Evolutionary conservation across 306 rosid species (phyloP).

Genomic region (Echinosophora koreensis): DNA sequence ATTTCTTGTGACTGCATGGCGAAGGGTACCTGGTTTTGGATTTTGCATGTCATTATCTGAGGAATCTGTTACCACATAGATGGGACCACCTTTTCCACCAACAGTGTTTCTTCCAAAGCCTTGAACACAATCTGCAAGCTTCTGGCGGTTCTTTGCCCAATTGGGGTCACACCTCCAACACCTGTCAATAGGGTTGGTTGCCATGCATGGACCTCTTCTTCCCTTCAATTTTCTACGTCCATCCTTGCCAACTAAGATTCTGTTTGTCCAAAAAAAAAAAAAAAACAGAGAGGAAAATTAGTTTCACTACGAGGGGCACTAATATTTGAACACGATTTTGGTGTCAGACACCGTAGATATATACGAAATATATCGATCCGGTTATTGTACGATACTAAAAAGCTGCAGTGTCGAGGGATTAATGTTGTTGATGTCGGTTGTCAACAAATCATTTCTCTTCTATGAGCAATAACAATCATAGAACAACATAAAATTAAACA

Average conservation of each 20-base stretch:
- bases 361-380: too few species aligned
- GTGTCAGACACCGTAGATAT: too few species aligned
- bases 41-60: constrained; percentile 63
- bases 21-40: constrained; percentile 76
- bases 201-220: constrained; percentile 42
- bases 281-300: not conserved
- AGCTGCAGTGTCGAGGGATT: too few species aligned
- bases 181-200: constrained; percentile 83
- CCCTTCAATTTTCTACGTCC: constrained; percentile 56
- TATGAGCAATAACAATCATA: too few species aligned
- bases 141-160: constrained; percentile 74
- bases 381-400: too few species aligned
- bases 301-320: not conserved
- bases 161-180: constrained; percentile 90
- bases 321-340: too few species aligned
- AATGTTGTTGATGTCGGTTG: too few species aligned
- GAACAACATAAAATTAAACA: too few species aligned
- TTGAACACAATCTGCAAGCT: constrained; percentile 62
- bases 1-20: constrained; percentile 71
- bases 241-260: constrained; percentile 29
- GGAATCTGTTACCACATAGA: constrained; percentile 62
- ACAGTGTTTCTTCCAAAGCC: constrained; percentile 79
- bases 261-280: constrained; percentile 17
- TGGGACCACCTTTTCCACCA: constrained; percentile 71
- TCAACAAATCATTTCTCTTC: too few species aligned